Evolutionary conservation across 2,329 filamentous ascomycete species (phyloP), one percentile per base, ranked within the genome.

Genomic region (Polychaeton citri): DNA sequence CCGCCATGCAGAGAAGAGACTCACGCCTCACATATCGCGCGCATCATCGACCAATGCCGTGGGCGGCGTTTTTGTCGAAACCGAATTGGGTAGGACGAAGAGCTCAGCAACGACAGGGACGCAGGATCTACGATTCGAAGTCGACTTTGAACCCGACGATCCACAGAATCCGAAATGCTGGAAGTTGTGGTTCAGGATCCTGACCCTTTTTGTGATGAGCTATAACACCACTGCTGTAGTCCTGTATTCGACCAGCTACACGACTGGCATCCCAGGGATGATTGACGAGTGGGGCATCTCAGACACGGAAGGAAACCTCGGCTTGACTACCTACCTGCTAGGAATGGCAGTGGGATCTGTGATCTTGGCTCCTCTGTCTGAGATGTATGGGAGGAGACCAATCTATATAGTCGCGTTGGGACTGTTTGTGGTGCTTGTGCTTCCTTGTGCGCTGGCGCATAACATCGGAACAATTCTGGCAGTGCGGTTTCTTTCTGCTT

Each of bases 241-340:
- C 12, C 53, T 85, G 32, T 84, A 86, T 52, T 84, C 78, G 32
- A 90, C 84, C 0, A 78, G 74, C 35, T 92, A 90, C 53, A 85
- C 83, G 1, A 73, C 77, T 1, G 78, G 76, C 2, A 73, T 81
- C 21, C 69, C 73, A 1, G 77, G 80, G 0, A 72, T 92, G 56
- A 72, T 75, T 49, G 55, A 65, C 10, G 77, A 83, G 35, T 88
- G 85, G 46, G 59, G 67, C 24, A 64, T 74, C 13, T 68, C 63
- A 10, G 65, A 72, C 21, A 75, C 73, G 0, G 57, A 79, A n/a
- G 70, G 78, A 1, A 81, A 82, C 0, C 62, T 90, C 2, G 84
- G 84, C 4, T 65, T 92, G 31, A 90, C 84, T 0, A 78, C 79
- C 0, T 92, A 90, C 51, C 66, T 90, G 6, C 55, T 84, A 17